A percentile compares a stretch with the other conserved stretches of the same genome.
Conservation (phyloP, 495 filamentous ascomycete species). For the Geoglossum glabrum region DNA sequence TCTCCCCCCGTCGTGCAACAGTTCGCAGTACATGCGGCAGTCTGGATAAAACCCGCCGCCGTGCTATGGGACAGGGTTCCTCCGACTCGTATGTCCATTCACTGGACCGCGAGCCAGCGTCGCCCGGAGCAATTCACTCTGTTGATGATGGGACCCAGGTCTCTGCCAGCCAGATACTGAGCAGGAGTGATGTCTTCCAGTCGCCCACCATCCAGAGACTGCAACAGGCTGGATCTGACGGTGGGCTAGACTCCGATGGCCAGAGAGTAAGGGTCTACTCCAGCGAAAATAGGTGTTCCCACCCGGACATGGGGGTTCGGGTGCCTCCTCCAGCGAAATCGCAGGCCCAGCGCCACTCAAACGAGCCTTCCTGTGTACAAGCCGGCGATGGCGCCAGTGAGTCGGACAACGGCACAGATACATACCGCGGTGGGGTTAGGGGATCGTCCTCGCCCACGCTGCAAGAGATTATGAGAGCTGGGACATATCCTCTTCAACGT, state of each 20-base stretch:
- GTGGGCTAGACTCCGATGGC: constrained; percentile 15
- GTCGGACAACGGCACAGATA: not conserved
- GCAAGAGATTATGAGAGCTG: constrained; percentile 52
- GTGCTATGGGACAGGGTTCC: constrained; percentile 25
- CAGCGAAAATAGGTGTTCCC: not conserved
- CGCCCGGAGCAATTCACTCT: constrained; percentile 46
- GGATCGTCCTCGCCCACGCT: constrained; percentile 32
- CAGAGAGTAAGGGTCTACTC: constrained; percentile 9
- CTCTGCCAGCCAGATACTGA: constrained; percentile 79
- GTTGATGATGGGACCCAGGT: constrained; percentile 49
- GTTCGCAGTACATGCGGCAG: not conserved
- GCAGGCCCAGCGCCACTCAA: not conserved
- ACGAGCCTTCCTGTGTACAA: not conserved
- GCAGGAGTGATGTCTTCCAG: constrained; percentile 71
- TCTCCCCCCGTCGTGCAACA: not conserved
- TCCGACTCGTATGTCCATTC: constrained; percentile 63
- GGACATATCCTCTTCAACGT: constrained; percentile 64
- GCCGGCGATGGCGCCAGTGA: not conserved
- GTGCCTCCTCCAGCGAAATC: constrained; percentile 2
- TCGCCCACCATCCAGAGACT: constrained; percentile 48
- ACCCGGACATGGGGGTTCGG: not conserved
- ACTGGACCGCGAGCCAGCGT: constrained; percentile 45
- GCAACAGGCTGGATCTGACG: constrained; percentile 22
- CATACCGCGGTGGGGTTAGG: not conserved
- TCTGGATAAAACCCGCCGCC: not conserved